These are phyloP conservation scores for Aureobasidium sp. DNA, from an alignment of 2,329 filamentous ascomycete genomes.

Conservation along the genomic window DNA sequence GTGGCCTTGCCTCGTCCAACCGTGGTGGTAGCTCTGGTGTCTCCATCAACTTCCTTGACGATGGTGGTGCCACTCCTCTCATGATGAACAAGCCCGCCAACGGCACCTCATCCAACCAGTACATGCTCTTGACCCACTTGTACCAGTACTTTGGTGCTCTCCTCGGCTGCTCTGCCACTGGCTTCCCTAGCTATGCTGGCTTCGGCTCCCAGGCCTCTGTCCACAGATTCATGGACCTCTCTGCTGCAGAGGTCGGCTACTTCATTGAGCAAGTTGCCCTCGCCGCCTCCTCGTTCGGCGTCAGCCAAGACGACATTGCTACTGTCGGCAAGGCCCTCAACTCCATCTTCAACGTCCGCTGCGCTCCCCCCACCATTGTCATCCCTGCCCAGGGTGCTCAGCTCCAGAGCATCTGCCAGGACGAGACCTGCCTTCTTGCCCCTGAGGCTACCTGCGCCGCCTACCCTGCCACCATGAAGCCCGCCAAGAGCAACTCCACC, in stretches of 20 bases:
- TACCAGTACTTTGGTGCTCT: conserved; percentile 55
- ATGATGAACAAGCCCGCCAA: conserved; percentile 49
- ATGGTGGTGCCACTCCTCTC: conserved; percentile 47
- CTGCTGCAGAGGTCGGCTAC: conserved; percentile 44
- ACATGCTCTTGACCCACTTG: conserved; percentile 50
- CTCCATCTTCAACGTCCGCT: conserved; percentile 44
- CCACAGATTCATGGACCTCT: conserved; percentile 51
- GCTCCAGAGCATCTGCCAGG: conserved; percentile 50
- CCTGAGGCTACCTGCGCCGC: conserved; percentile 37
- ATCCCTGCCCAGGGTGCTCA: conserved; percentile 38
- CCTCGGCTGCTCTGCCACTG: conserved; percentile 46
- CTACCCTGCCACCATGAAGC: conserved; percentile 29
- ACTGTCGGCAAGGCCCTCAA: conserved; percentile 43
- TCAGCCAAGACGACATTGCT: conserved; percentile 44
- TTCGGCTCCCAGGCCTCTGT: conserved; percentile 42
- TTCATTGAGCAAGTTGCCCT: conserved; percentile 53
- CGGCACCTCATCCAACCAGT: conserved; percentile 44
- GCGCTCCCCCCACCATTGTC: conserved; percentile 38
- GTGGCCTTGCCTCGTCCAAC: conserved; percentile 47
- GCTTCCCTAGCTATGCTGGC: conserved; percentile 43
- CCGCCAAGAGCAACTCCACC: conserved; percentile 12
- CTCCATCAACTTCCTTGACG: conserved; percentile 54
- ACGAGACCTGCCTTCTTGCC: conserved; percentile 41
- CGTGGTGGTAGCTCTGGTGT: conserved; percentile 36
- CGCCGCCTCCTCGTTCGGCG: conserved; percentile 50